Evolutionary conservation across 2,329 filamentous ascomycete species (phyloP).

Genomic region (Sporothrix curviconia): DNA sequence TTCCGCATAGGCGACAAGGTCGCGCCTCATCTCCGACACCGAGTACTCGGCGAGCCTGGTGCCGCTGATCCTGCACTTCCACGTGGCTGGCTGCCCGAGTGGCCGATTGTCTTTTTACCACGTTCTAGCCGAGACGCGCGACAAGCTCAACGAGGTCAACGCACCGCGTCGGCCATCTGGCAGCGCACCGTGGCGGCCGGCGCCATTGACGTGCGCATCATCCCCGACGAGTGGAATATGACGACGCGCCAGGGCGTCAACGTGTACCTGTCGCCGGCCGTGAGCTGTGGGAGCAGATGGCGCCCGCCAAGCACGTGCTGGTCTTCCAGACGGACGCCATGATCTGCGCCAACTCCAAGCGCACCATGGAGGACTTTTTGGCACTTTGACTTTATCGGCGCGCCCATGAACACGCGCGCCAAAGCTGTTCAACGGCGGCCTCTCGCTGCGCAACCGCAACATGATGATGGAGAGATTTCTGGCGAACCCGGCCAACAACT

Average conservation of each 20-base stretch:
- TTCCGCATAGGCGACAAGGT: conserved; percentile 18
- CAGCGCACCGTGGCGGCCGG: conserved; percentile 29
- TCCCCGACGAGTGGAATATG: conserved; percentile 31
- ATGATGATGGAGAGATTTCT: conserved; percentile 38
- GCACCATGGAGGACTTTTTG: conserved; percentile 30
- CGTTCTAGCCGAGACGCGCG: conserved; percentile 25
- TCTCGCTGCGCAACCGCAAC: conserved; percentile 31
- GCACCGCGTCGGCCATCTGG: conserved; percentile 27
- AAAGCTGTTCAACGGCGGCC: conserved; percentile 30
- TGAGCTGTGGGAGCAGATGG: conserved; percentile 34
- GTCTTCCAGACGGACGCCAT: conserved; percentile 35
- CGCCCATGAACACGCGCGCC: conserved; percentile 24
- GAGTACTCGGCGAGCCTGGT: conserved; percentile 41
- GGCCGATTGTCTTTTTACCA: conserved; percentile 41
- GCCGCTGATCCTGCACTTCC: conserved; percentile 28
- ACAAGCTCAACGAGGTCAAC: conserved; percentile 12
- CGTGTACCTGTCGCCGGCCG: conserved; percentile 27
- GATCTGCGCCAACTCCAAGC: conserved; percentile 27
- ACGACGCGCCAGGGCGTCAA: conserved; percentile 31
- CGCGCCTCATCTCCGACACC: conserved; percentile 25
- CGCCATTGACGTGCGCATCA: conserved; percentile 32
- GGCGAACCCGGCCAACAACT: conserved; percentile 29
- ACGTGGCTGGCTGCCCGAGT: conserved; percentile 34
- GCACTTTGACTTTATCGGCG: conserved; percentile 32
- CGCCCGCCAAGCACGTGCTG: conserved; percentile 29